phyloP scores from a whole-genome alignment of 2,329 filamentous ascomycete species.

The Herpotrichia juniperi region DNA sequence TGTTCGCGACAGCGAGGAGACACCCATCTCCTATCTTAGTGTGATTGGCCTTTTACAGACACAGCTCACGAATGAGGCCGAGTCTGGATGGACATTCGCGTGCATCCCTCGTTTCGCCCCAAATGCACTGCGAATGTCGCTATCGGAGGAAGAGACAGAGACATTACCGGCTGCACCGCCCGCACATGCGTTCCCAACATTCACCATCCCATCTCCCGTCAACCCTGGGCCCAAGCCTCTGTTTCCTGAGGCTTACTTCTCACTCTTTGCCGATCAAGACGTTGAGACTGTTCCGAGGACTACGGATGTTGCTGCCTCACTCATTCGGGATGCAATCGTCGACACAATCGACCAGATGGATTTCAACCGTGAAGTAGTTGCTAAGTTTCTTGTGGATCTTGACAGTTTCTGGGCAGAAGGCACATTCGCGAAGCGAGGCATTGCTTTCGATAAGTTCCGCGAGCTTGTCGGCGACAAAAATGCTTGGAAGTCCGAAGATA shows the following conservation, averaged over 20 bases:
- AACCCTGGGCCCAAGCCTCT: conserved; percentile 75
- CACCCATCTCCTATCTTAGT: conserved; percentile 69
- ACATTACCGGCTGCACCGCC: conserved; percentile 54
- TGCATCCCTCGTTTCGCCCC: conserved; percentile 63
- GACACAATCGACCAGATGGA: conserved; percentile 95
- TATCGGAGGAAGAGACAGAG: conserved; percentile 70
- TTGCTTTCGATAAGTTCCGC: conserved; percentile 86
- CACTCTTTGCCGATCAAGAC: conserved; percentile 87
- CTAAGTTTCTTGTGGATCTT: conserved; percentile 88
- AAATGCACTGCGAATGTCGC: conserved; percentile 43
- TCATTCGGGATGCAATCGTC: conserved; percentile 83
- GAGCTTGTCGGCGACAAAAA: conserved; percentile 68
- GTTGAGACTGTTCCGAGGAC: conserved; percentile 85
- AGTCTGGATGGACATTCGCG: conserved; percentile 74
- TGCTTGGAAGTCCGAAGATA: conserved; percentile 97
- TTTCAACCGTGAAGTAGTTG: conserved; percentile 87
- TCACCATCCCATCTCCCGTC: conserved; percentile 77
- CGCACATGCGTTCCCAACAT: conserved; percentile 79
- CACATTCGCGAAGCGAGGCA: conserved; percentile 93
- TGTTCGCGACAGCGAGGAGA: conserved; percentile 65
- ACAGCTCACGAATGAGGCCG: conserved; percentile 80
- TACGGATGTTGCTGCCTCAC: conserved; percentile 75
- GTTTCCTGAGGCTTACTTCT: conserved; percentile 93
- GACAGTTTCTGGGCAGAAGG: conserved; percentile 91
- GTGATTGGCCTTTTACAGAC: conserved; percentile 82